Percentiles rank a stretch among this genome's conserved stretches.
Evolutionary conservation across 768 basidiomycete genomes (phyloP).

Genomic region (Suillus lakei): DNA sequence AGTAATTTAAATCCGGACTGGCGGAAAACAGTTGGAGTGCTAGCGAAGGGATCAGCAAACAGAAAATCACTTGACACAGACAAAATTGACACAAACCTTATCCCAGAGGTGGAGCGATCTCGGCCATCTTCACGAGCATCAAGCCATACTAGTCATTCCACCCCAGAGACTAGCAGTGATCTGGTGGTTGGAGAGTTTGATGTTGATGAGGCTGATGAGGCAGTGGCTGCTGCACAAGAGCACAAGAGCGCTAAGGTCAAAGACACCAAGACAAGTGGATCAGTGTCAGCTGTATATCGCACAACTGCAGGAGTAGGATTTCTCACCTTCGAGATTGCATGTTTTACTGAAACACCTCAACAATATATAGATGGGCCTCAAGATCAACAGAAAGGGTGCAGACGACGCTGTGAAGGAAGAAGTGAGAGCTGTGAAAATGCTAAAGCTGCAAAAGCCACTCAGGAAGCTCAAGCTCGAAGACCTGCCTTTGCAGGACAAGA

Average conservation of each 20-base stretch:
- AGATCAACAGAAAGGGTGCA: neutral
- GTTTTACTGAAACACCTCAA: neutral
- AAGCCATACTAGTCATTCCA: neutral
- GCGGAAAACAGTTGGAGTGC: neutral
- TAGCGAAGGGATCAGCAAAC: neutral
- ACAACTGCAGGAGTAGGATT: constrained; percentile 1
- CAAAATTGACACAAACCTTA: neutral
- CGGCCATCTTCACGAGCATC: neutral
- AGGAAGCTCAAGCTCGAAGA: neutral
- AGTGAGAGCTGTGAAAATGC: neutral
- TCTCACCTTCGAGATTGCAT: neutral
- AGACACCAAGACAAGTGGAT: neutral
- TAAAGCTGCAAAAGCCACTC: constrained; percentile 1
- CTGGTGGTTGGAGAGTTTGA: constrained; percentile 5
- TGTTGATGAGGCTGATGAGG: neutral
- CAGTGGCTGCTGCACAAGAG: neutral
- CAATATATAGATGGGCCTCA: neutral
- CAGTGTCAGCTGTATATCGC: neutral
- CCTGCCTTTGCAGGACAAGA: constrained; percentile 3
- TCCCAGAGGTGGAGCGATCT: neutral
- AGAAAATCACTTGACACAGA: neutral
- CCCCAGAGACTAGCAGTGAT: neutral
- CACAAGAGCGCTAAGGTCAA: neutral
- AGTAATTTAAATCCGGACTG: neutral
- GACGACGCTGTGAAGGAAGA: neutral